A percentile compares a stretch with the other conserved stretches of the same genome.
phyloP scores from a whole-genome alignment of 2,329 filamentous ascomycete species.

The Fusarium newnesense region DNA sequence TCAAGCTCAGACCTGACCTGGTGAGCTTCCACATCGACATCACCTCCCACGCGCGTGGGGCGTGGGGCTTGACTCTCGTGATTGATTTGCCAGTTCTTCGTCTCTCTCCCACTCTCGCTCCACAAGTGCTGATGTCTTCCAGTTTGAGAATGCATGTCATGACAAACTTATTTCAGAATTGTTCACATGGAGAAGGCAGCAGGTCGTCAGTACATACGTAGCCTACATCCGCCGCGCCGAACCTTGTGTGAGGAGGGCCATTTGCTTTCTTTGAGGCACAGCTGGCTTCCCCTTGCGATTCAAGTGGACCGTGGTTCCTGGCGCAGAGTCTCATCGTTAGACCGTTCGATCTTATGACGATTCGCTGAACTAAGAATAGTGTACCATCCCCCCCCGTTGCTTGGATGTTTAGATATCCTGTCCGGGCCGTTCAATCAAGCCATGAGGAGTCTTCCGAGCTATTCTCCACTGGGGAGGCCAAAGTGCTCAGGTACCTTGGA shows the following conservation, averaged over 20 bases:
- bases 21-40: slow-evolving; percentile 34
- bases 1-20: slow-evolving; percentile 32
- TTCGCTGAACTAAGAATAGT: slow-evolving; percentile 41
- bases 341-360: slow-evolving; percentile 37
- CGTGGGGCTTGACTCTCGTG: slow-evolving; percentile 41
- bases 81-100: slow-evolving; percentile 42
- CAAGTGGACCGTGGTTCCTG: slow-evolving; percentile 39
- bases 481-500: slow-evolving; percentile 39
- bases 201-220: slow-evolving; percentile 18
- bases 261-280: slow-evolving; percentile 24
- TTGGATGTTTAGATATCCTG: slow-evolving; percentile 36
- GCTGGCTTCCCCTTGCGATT: slow-evolving; percentile 12
- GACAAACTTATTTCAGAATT: slow-evolving; percentile 45
- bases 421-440: slow-evolving; percentile 23
- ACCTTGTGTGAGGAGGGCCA: slow-evolving; percentile 22
- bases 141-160: slow-evolving; percentile 39
- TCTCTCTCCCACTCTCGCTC: slow-evolving; percentile 44
- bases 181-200: slow-evolving; percentile 37
- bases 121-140: slow-evolving; percentile 43
- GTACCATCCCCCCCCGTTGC: slow-evolving; percentile 39
- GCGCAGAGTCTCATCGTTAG: slow-evolving; percentile 23
- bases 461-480: slow-evolving; percentile 43
- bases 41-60: slow-evolving; percentile 44
- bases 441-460: slow-evolving; percentile 36
- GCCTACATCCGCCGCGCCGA: slow-evolving; percentile 23